Evolutionary conservation across 495 filamentous ascomycete genomes (phyloP).

Genomic region (Pseudoneurospora amorphoporcata): DNA sequence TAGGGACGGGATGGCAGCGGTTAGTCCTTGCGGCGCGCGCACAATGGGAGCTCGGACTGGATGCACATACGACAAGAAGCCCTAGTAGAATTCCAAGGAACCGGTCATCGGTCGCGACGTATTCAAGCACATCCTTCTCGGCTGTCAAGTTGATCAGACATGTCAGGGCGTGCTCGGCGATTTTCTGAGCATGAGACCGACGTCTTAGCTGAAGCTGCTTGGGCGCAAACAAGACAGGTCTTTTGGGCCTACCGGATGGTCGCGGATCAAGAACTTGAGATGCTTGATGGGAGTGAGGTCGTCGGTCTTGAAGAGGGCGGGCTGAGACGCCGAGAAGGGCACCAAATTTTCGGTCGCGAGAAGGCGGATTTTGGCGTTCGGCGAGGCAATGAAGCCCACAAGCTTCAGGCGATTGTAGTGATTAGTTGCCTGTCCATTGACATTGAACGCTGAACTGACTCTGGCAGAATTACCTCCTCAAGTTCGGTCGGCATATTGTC

Average conservation of each 20-base stretch:
- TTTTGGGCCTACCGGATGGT: conserved; percentile 50
- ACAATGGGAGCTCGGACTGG: neutral
- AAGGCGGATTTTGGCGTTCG: conserved; percentile 68
- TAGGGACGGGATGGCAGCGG: neutral
- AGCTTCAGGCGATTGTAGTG: conserved; percentile 41
- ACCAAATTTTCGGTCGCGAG: conserved; percentile 77
- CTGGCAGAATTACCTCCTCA: conserved; percentile 51
- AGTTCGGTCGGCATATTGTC: conserved; percentile 65
- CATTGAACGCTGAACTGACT: neutral
- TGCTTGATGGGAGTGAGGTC: conserved; percentile 74
- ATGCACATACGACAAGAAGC: conserved; percentile 62
- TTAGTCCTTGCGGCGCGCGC: conserved; percentile 3
- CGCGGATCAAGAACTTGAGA: conserved; percentile 77
- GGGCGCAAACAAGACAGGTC: neutral
- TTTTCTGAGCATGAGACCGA: conserved; percentile 44
- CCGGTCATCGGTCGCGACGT: conserved; percentile 65
- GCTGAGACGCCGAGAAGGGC: conserved; percentile 68
- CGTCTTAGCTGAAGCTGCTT: neutral
- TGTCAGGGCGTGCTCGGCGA: conserved; percentile 83
- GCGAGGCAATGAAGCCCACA: conserved; percentile 84
- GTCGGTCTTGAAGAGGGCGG: conserved; percentile 71
- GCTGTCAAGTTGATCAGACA: conserved; percentile 87
- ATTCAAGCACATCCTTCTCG: conserved; percentile 60
- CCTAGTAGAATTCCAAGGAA: conserved; percentile 65
- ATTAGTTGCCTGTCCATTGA: neutral